Base-by-base conservation (phyloP, 352 stramenopile genomes). In the Blastocystis sp. region DNA sequence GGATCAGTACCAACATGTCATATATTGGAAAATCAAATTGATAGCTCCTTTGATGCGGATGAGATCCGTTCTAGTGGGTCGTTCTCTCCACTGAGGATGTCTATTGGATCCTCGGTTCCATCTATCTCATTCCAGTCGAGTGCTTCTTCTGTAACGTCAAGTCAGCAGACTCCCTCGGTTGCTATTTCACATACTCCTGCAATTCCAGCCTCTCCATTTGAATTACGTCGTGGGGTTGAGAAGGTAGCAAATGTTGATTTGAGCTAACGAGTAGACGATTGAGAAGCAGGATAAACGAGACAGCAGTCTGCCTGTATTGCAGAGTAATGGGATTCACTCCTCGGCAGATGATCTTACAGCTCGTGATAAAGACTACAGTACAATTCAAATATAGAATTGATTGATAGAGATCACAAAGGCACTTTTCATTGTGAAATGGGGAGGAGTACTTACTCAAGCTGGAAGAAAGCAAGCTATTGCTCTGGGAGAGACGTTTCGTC, bases 401-500 rank as follows among this genome's bases (percentile, higher is more conserved):
- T 78, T 6, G 12, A 24, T 77, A 87, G 77, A 86, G 1, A 94
- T 94, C 42, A 93, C 91, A 0, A 93, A 97, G 89, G 92, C 98
- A 7, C 91, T 98, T n/a, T 93, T 99, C 75, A 98, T 99, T 88
- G 90, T 99, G 4, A 99, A 99, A 90, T 99, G 96, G 96, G 97
- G 97, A 78, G 96, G 96, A 1, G 96, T 98, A 88, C 90, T 99
- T 14, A 99, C 97, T 0, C 95, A 98, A 83, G 92, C 96, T n/a
- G 97, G 97, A 51, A 94, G 97, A 88, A 92, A 93, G 42, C 97
- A 99, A 88, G 95, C 95, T 5, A 95, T 98, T 89, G 90, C 93
- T 63, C 91, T 99, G 35, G 96, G 96, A 2, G 93, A 93, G 63
- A 90, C 91, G 16, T 97, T 98, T 85, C 92, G 93, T 37, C 89